Evolutionary conservation across 768 basidiomycete species (phyloP).

Genomic region (Strobilomyces echinocephalus): DNA sequence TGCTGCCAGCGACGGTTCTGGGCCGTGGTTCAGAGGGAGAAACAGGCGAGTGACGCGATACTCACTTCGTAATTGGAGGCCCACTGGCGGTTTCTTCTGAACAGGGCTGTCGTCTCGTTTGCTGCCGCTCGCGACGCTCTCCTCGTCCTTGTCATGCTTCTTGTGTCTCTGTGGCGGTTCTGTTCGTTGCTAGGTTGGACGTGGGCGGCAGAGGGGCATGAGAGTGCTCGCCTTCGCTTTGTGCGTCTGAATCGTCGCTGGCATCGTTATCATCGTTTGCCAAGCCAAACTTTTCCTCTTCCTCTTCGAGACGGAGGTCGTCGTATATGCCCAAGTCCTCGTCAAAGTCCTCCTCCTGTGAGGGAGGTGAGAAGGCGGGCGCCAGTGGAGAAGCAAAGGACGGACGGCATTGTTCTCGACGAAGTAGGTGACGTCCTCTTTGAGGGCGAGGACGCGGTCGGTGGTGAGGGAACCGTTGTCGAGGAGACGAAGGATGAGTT

Average conservation of each 20-base stretch:
- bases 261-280: constrained; percentile 63
- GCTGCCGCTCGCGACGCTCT: constrained; percentile 60
- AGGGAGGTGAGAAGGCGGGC: constrained; percentile 15
- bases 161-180: constrained; percentile 69
- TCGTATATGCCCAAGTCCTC: constrained; percentile 98
- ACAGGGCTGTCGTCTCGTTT: constrained; percentile 77
- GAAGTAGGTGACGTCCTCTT: constrained; percentile 95
- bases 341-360: constrained; percentile 93
- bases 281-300: constrained; percentile 89
- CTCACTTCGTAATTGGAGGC: constrained; percentile 69
- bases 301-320: constrained; percentile 94
- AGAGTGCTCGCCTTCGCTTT: constrained; percentile 60
- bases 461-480: constrained; percentile 88
- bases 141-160: constrained; percentile 70
- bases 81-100: constrained; percentile 67
- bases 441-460: constrained; percentile 75
- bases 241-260: constrained; percentile 70
- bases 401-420: constrained; percentile 93
- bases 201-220: neutral
- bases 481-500: constrained; percentile 86
- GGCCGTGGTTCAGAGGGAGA: constrained; percentile 11
- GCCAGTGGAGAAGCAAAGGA: constrained; percentile 18
- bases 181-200: constrained; percentile 30
- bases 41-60: constrained; percentile 16
- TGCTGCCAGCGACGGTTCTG: constrained; percentile 60